Base-by-base conservation (phyloP, 2,329 filamentous ascomycete genomes). In the Epichloe baconii region DNA sequence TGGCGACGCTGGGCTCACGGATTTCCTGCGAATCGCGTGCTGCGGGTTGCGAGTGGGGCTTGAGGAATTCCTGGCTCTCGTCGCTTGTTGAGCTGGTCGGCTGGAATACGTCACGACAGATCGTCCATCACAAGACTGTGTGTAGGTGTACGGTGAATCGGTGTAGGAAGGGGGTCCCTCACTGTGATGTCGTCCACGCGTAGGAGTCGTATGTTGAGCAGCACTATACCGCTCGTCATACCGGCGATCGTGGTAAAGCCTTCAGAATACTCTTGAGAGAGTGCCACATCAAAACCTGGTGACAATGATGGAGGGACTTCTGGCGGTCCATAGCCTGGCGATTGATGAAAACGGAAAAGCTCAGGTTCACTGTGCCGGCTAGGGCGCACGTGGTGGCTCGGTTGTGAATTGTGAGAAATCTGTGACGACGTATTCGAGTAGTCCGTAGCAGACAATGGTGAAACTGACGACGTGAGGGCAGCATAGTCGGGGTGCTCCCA, bases 1-100 rank as follows among this genome's bases (percentile, higher is more conserved):
- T 21, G 64, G 76, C 55, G 85, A 85, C 1, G 78, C 77, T 2
- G 86, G 84, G 58, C 85, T 88, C 35, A 89, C 78, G 1, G 85
- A 88, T 64, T 90, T 90, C 49, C 86, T 79, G 53, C 70, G 74
- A 54, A 82, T 80, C 36, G 76, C 78, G 55, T 78, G 75, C 57
- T 74, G 64, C 56, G 71, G 61, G 57, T 66, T 66, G 56, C 74
- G 64, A 14, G 64, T 74, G 56, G 72, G 69, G 12, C 53, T 54
- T 4, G 71, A 71, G 34, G 66, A 54, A 34, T 62, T 62, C 31
- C 64, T 61, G 52, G 59, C 57, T 41, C 61, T 59, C 19, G 52
- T 47, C 40, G 53, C 47, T 40, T 61, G 60, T 19, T 58, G 55
- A 34, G 66, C 63, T 19, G 61, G 54, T 3, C 60, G 66, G 26